A percentile compares a stretch with the other conserved stretches of the same genome.
Evolutionary conservation across 176 grass and related monocot genomes (phyloP).

Genomic region (Alloteropsis semialata): DNA sequence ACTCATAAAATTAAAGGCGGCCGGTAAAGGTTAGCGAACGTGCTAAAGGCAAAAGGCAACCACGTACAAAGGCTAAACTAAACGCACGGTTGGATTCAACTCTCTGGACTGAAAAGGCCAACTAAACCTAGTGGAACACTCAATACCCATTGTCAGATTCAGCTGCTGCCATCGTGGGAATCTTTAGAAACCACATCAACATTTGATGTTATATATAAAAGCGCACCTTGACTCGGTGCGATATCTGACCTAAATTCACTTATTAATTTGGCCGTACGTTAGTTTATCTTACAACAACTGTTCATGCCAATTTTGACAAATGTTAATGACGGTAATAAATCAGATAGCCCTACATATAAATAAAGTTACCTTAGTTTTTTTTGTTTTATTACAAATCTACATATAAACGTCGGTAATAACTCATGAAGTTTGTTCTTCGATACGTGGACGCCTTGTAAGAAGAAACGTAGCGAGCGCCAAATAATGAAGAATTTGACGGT

Average conservation of each 20-base stretch:
- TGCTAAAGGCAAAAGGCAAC: conserved; percentile 33
- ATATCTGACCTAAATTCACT: not conserved
- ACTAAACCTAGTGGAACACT: not conserved
- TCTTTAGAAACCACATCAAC: conserved; percentile 4
- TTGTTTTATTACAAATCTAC: not conserved
- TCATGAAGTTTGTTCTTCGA: not conserved
- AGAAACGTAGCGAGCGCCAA: not conserved
- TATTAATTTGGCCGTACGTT: not conserved
- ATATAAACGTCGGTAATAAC: not conserved
- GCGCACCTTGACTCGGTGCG: not conserved
- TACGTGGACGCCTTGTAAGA: not conserved
- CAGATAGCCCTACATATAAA: too few species aligned
- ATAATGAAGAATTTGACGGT: not conserved
- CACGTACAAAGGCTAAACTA: not conserved
- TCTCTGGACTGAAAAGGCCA: not conserved
- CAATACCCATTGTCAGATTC: not conserved
- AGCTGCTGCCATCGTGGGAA: not conserved
- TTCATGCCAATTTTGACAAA: not conserved
- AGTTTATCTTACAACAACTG: not conserved
- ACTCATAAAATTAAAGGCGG: not conserved
- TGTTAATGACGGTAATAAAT: not conserved
- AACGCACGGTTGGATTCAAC: conserved; percentile 32
- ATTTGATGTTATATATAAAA: not conserved
- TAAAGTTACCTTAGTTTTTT: too few species aligned
- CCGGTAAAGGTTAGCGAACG: conserved; percentile 21